These are phyloP conservation scores for Lepidium campestre DNA, from an alignment of 441 rosid species.

Conservation along the genomic window DNA sequence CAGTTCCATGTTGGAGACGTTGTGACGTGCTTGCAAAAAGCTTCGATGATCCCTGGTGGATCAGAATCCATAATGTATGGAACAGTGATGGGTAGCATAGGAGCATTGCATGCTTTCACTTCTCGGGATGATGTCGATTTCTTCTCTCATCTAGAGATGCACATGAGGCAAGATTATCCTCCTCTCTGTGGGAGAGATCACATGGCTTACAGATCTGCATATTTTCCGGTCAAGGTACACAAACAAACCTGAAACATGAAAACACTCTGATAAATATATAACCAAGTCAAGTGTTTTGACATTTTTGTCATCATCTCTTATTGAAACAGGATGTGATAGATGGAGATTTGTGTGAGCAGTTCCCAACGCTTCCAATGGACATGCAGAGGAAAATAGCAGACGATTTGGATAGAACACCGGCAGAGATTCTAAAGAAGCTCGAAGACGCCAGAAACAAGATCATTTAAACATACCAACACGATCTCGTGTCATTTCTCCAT, in stretches of 20 bases:
- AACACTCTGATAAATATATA: neutral
- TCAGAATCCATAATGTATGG: constrained; percentile 88
- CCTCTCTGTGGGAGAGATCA: constrained; percentile 97
- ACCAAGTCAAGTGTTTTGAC: neutral
- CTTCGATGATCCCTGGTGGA: constrained; percentile 90
- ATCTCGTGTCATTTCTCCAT: too few species aligned
- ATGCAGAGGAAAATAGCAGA: constrained; percentile 88
- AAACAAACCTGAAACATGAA: neutral
- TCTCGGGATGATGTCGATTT: constrained; percentile 96
- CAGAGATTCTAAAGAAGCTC: constrained; percentile 94
- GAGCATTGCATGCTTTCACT: constrained; percentile 81
- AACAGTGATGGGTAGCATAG: constrained; percentile 89
- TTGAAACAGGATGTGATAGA: constrained; percentile 85
- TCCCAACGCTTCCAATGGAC: constrained; percentile 81
- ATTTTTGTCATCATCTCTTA: neutral
- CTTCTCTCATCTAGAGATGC: constrained; percentile 97
- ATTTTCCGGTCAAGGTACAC: constrained; percentile 88
- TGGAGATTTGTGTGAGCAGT: constrained; percentile 97
- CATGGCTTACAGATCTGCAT: constrained; percentile 90
- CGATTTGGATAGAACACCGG: constrained; percentile 92
- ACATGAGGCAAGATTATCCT: constrained; percentile 87
- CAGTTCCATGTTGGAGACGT: constrained; percentile 94
- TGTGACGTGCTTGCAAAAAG: constrained; percentile 76
- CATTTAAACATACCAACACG: constrained; percentile 25
- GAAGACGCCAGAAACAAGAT: constrained; percentile 88